Evolutionary conservation across 1,139 yeast genomes (phyloP), one percentile per base, ranked within the genome.

Genomic region (Citeromyces hawaiiensis): DNA sequence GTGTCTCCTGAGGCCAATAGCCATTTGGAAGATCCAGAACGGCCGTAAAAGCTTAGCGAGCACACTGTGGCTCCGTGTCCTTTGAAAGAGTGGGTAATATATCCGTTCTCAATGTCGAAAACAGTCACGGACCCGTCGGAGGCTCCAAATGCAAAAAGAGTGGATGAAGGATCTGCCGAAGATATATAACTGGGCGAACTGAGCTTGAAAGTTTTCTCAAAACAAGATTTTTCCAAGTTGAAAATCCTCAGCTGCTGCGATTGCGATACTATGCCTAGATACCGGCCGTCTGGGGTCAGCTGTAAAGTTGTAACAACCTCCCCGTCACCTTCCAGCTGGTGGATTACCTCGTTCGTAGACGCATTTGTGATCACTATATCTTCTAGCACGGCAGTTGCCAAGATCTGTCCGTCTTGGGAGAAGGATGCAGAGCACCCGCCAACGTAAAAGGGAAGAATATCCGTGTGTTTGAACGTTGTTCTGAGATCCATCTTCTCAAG

Each of bases 61-160:
- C 95, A 82, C 36, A 91, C 70, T 5, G 94, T 83, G n/a, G 94
- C 80, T 16, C 95, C 95, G 57, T 93, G 99, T 1, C 98, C 97
- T 55, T 85, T 81, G 45, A 91, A 70, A 14, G 86, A 79, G 59
- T 91, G 98, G 0, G 98, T 91, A 2, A 82, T 74, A 48, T 72
- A 86, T 1, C 94, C 93, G 30, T 88, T 88, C 47, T 76, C 88
- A 36, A 91, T 70, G 57, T 91, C 98, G 83, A 95, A 87, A 2
- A 93, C 94, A 39, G 86, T 79, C 16, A 88, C 83, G 34, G 77
- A 73, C 39, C 98, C 97, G 56, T 93, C 98, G 1, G 96, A 83
- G 38, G 95, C 91, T 38, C 99, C 99, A 52, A 93, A 79, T 31
- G 96, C 94, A 53, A 88, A 75, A 39, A 91, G 65, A 4, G 94